phyloP scores from a whole-genome alignment of 257 asterid genomes.

The Parsonsia alboflavescens region DNA sequence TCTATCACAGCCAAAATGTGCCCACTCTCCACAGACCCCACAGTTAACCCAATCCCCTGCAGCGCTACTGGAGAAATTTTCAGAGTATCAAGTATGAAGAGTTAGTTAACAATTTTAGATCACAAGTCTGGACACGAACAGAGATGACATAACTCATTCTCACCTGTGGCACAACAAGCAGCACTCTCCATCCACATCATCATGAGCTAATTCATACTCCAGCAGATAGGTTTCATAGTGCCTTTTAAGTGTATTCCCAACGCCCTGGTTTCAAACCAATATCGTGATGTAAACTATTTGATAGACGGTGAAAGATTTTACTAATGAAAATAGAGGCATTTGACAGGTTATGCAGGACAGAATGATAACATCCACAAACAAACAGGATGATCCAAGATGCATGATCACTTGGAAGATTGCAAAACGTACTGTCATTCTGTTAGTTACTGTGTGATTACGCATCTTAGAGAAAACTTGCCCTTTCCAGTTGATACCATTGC shows the following conservation, averaged over 20 bases:
- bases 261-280: conserved; percentile 59
- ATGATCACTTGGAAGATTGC: conserved; percentile 6
- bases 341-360: neutral
- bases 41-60: conserved; percentile 99
- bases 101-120: conserved; percentile 20
- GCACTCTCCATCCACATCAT: conserved; percentile 98
- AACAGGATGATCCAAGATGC: neutral
- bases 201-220: conserved; percentile 98
- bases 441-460: conserved; percentile 96
- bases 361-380: neutral
- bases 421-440: conserved; percentile 81
- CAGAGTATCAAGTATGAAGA: conserved; percentile 13
- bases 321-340: neutral
- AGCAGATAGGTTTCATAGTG: conserved; percentile 95
- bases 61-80: conserved; percentile 70
- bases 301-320: neutral
- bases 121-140: neutral
- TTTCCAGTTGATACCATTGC: conserved; percentile 98
- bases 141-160: neutral
- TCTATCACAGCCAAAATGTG: conserved; percentile 96
- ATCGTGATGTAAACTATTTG: conserved; percentile 1
- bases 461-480: conserved; percentile 99
- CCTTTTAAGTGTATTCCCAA: conserved; percentile 93
- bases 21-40: conserved; percentile 99
- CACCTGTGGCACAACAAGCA: conserved; percentile 97